A percentile compares a stretch with the other conserved stretches of the same genome.
These are phyloP conservation scores for Tripterygium wilfordii DNA, from an alignment of 177 flowering plant genomes.

Conservation along the genomic window DNA sequence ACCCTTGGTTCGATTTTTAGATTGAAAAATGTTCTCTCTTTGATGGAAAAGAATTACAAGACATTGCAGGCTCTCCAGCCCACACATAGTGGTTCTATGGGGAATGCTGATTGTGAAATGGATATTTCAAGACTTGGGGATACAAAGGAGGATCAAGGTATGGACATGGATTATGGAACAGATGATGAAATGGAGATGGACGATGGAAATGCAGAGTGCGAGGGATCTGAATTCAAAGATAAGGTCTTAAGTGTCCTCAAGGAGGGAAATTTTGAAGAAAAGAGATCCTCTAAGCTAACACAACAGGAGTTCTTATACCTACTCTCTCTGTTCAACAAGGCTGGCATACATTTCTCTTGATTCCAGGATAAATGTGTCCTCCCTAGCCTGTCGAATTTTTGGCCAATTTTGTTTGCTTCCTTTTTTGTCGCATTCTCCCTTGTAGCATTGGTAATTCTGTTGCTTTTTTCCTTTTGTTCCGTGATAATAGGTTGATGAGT, in stretches of 20 bases:
- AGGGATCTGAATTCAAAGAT: slow-evolving; percentile 55
- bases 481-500: too few relatives aligned
- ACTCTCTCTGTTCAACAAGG: slow-evolving; percentile 65
- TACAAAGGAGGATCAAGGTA: slow-evolving; percentile 13
- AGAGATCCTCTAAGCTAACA: slow-evolving; percentile 81
- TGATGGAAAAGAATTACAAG: slow-evolving; percentile 86
- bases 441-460: too few relatives aligned
- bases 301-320: slow-evolving; percentile 74
- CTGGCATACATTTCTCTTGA: slow-evolving; percentile 61
- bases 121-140: slow-evolving; percentile 23
- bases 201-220: slow-evolving; percentile 35
- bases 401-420: too few relatives aligned
- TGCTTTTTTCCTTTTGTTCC: too few relatives aligned
- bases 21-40: slow-evolving; percentile 59
- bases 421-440: too few relatives aligned
- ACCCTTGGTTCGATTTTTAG: slow-evolving; percentile 80
- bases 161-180: slow-evolving; percentile 36
- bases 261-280: slow-evolving; percentile 68
- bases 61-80: slow-evolving; percentile 63
- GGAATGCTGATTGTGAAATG: slow-evolving; percentile 14
- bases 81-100: slow-evolving; percentile 21
- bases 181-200: slow-evolving; percentile 63
- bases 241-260: slow-evolving; percentile 65
- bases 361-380: not conserved
- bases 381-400: too few relatives aligned